Conservation (phyloP, 1,139 yeast species). For the Chernovozyma sophiae-reginae region DNA sequence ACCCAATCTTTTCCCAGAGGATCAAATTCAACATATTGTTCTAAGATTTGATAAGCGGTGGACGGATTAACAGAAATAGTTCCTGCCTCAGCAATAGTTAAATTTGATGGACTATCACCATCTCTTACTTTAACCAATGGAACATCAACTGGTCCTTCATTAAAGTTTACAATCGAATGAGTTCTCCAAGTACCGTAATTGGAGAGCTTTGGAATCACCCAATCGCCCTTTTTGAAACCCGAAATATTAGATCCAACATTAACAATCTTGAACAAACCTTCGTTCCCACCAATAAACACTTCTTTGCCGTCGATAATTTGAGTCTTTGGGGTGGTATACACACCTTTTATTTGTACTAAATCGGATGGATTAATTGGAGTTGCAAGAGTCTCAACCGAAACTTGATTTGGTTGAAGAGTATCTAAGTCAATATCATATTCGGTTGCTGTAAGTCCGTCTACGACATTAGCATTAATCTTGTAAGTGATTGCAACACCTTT, state of each 20-base stretch:
- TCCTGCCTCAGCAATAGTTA: constrained; percentile 28
- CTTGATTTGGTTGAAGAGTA: constrained; percentile 32
- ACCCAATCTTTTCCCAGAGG: constrained; percentile 27
- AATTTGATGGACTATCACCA: constrained; percentile 9
- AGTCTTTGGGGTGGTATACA: constrained; percentile 74
- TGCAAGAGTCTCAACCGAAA: constrained; percentile 59
- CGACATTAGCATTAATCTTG: constrained; percentile 11
- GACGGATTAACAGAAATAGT: constrained; percentile 32
- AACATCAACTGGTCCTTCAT: constrained; percentile 9
- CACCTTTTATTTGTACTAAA: constrained; percentile 88
- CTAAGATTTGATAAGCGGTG: constrained; percentile 30
- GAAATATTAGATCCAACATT: constrained; percentile 20
- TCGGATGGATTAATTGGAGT: constrained; percentile 92
- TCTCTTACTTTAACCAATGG: constrained; percentile 20
- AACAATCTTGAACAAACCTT: constrained; percentile 28
- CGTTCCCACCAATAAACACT: constrained; percentile 75
- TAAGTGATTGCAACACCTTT: constrained; percentile 24
- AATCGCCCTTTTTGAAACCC: constrained; percentile 23
- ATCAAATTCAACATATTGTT: constrained; percentile 17
- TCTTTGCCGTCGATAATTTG: constrained; percentile 43
- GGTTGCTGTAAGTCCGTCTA: constrained; percentile 13
- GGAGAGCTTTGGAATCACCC: constrained; percentile 27
- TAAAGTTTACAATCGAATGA: constrained; percentile 18
- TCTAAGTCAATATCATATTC: constrained; percentile 31
- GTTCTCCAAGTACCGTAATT: constrained; percentile 38